These are phyloP conservation scores for Claviceps fusiformis DNA, from an alignment of 2,329 filamentous ascomycete genomes.

Conservation along the genomic window DNA sequence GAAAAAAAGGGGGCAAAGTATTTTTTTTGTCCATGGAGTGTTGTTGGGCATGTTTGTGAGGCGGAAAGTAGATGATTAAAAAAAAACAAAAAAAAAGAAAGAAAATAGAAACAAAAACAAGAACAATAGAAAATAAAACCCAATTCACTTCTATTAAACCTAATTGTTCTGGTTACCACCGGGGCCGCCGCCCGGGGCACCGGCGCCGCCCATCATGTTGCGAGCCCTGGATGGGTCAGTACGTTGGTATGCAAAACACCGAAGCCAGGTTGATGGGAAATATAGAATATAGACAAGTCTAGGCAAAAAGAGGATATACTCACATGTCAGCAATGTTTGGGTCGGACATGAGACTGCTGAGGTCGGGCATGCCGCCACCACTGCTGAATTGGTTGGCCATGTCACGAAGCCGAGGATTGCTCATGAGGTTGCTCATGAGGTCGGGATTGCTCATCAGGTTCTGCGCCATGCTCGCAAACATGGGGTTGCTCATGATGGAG, in stretches of 20 bases:
- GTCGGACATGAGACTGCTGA: constrained; percentile 78
- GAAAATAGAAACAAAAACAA: not conserved
- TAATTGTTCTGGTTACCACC: constrained; percentile 8
- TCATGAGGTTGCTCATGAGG: constrained; percentile 84
- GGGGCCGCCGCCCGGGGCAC: constrained; percentile 13
- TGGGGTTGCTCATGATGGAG: constrained; percentile 90
- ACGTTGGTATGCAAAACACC: not conserved
- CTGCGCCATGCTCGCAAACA: constrained; percentile 96
- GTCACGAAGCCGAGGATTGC: constrained; percentile 74
- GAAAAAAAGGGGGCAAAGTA: too few relatives aligned
- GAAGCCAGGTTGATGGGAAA: not conserved
- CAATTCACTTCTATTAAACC: not conserved
- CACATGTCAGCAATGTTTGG: constrained; percentile 86
- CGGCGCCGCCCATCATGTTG: constrained; percentile 33
- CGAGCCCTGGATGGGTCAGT: constrained; percentile 23
- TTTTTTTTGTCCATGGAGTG: too few relatives aligned
- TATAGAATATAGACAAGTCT: not conserved
- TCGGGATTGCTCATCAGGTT: constrained; percentile 96
- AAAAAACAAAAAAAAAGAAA: not conserved
- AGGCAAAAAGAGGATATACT: constrained; percentile 28
- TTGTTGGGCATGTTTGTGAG: too few relatives aligned
- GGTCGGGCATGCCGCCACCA: constrained; percentile 80
- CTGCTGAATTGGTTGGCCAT: constrained; percentile 71
- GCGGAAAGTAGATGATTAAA: too few relatives aligned
- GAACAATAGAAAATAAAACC: not conserved